phyloP scores from a whole-genome alignment of 1,139 yeast genomes.

The Suhomyces choctaworum region DNA sequence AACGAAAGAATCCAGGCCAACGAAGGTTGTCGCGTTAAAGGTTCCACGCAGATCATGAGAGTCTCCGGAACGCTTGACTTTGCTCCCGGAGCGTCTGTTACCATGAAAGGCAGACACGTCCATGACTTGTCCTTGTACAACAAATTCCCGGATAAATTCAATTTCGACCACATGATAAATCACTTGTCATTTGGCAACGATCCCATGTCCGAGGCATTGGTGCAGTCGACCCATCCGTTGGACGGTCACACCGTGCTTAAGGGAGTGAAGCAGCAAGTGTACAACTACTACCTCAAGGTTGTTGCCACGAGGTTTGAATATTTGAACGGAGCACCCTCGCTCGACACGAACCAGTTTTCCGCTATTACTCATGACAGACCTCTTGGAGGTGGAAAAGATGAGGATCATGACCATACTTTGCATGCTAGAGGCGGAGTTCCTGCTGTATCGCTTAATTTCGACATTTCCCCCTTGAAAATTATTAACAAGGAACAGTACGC shows the following conservation, averaged over 20 bases:
- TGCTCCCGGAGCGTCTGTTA: constrained; percentile 84
- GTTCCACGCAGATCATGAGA: constrained; percentile 76
- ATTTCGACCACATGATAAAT: constrained; percentile 73
- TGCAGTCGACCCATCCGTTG: constrained; percentile 58
- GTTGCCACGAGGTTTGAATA: constrained; percentile 86
- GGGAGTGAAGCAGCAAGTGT: constrained; percentile 61
- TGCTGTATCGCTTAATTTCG: constrained; percentile 84
- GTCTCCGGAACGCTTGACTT: constrained; percentile 91
- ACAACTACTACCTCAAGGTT: constrained; percentile 80
- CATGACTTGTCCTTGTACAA: constrained; percentile 81
- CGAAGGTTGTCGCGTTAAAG: constrained; percentile 89
- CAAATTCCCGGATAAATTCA: constrained; percentile 53
- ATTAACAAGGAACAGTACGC: constrained; percentile 79
- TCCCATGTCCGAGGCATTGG: constrained; percentile 22
- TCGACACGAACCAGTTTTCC: constrained; percentile 91
- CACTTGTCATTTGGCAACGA: constrained; percentile 83
- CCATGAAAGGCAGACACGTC: constrained; percentile 59
- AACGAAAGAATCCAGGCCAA: constrained; percentile 50
- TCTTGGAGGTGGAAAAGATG: constrained; percentile 80
- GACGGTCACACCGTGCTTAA: constrained; percentile 51
- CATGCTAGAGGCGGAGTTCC: constrained; percentile 90
- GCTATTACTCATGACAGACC: constrained; percentile 92
- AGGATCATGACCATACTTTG: constrained; percentile 83
- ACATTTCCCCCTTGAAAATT: constrained; percentile 89
- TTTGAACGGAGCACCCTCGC: constrained; percentile 43